A percentile compares a stretch with the other conserved stretches of the same genome.
These are phyloP conservation scores for Saccharomycopsis microspora DNA, from an alignment of 805 yeast species.

Conservation along the genomic window DNA sequence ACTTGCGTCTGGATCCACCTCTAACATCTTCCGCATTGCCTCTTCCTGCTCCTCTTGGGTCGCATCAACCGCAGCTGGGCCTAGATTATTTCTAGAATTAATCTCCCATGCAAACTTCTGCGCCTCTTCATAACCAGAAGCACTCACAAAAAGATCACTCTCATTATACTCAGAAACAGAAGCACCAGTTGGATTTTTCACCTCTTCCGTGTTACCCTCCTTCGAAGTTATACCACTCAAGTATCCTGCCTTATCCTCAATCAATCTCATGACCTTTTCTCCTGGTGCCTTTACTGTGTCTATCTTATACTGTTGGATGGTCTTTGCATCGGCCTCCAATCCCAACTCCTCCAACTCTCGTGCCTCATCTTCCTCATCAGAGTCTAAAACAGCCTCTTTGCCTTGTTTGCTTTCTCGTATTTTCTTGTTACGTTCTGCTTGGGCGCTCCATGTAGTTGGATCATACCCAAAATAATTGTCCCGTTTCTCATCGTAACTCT, in stretches of 20 bases:
- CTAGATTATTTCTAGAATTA: not conserved
- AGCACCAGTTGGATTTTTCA: constrained; percentile 30
- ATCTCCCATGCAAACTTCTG: constrained; percentile 29
- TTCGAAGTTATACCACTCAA: constrained; percentile 27
- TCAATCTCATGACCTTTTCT: constrained; percentile 32
- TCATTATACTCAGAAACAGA: constrained; percentile 26
- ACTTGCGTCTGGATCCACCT: constrained; percentile 23
- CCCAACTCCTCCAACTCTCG: constrained; percentile 24
- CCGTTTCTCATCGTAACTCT: constrained; percentile 40
- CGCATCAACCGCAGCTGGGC: not conserved
- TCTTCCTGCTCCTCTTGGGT: constrained; percentile 6
- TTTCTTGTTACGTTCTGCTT: constrained; percentile 21
- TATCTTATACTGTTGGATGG: constrained; percentile 16
- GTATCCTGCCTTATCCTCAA: constrained; percentile 43
- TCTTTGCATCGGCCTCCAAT: constrained; percentile 9
- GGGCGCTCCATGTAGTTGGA: constrained; percentile 30
- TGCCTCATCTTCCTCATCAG: constrained; percentile 22
- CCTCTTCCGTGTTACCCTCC: constrained; percentile 1
- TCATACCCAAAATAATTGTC: constrained; percentile 51
- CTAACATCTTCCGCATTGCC: constrained; percentile 16
- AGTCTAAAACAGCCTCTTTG: constrained; percentile 5
- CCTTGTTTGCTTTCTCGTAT: constrained; percentile 6
- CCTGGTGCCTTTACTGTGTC: constrained; percentile 12
- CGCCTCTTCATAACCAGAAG: constrained; percentile 26
- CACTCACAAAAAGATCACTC: constrained; percentile 33